Conservation (phyloP, 1,139 yeast genomes). For the Candida neerlandica region DNA sequence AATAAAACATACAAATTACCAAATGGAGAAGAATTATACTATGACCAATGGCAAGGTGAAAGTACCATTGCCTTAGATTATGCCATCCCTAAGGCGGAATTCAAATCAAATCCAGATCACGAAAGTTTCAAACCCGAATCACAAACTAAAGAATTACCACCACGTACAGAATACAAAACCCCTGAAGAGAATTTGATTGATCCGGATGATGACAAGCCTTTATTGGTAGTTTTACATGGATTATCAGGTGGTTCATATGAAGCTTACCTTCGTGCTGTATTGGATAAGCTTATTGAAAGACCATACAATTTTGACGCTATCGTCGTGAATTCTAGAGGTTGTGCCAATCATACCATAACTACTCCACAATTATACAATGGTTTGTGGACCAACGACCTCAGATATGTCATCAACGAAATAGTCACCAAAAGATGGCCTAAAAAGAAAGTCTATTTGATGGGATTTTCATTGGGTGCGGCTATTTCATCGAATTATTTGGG, state of each 20-base stretch:
- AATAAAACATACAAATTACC: constrained; percentile 28
- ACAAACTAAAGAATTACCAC: constrained; percentile 43
- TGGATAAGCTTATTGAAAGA: constrained; percentile 34
- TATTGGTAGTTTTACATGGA: constrained; percentile 59
- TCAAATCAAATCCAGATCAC: constrained; percentile 24
- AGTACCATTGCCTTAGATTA: constrained; percentile 47
- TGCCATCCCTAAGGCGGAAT: constrained; percentile 24
- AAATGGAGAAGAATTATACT: constrained; percentile 33
- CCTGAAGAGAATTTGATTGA: constrained; percentile 31
- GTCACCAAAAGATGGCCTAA: constrained; percentile 50
- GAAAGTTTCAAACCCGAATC: constrained; percentile 33
- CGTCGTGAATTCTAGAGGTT: constrained; percentile 61
- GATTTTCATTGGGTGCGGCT: constrained; percentile 63
- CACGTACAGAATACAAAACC: constrained; percentile 44
- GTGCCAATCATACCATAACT: constrained; percentile 59
- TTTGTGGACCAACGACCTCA: constrained; percentile 62
- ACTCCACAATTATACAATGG: constrained; percentile 63
- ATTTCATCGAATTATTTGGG: constrained; percentile 57
- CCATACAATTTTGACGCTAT: constrained; percentile 51
- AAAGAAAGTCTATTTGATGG: constrained; percentile 52
- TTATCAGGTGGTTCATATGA: constrained; percentile 67
- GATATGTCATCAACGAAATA: constrained; percentile 53
- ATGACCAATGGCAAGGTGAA: constrained; percentile 45
- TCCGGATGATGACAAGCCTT: constrained; percentile 44
- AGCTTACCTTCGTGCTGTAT: constrained; percentile 51